phyloP scores from a whole-genome alignment of 75 land plant species.

The Pinus taeda region DNA sequence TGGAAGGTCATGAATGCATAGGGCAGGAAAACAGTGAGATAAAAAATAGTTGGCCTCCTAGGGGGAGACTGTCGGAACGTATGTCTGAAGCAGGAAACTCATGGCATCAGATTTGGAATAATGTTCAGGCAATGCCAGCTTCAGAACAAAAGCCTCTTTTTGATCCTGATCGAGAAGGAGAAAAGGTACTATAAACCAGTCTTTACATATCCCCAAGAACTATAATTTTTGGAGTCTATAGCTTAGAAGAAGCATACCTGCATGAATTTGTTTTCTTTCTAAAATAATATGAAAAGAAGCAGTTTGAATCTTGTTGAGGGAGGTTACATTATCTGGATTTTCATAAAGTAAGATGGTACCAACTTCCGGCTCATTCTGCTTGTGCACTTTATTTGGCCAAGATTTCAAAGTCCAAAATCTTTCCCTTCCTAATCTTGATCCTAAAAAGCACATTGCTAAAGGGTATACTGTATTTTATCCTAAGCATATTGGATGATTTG shows the following conservation, averaged over 20 bases:
- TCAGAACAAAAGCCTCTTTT: slow-evolving; percentile 86
- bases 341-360: too few relatives aligned
- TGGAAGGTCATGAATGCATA: slow-evolving; percentile 7
- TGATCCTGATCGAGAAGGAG: slow-evolving; percentile 91
- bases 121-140: slow-evolving; percentile 61
- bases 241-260: neutral
- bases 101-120: slow-evolving; percentile 86
- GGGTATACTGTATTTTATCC: too few relatives aligned
- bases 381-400: too few relatives aligned
- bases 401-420: too few relatives aligned
- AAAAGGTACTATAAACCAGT: slow-evolving; percentile 56
- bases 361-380: too few relatives aligned
- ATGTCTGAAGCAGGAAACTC: slow-evolving; percentile 80
- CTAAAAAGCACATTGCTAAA: too few relatives aligned
- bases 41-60: slow-evolving; percentile 57
- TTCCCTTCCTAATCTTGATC: too few relatives aligned
- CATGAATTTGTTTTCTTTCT: neutral
- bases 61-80: slow-evolving; percentile 70
- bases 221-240: neutral
- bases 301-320: too few relatives aligned
- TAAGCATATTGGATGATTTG: too few relatives aligned
- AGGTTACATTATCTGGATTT: too few relatives aligned
- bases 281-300: too few relatives aligned
- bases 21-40: neutral
- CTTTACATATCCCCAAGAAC: neutral